These are phyloP conservation scores for Flaveria trinervia DNA, from an alignment of 129 eudicot species.

Conservation along the genomic window DNA sequence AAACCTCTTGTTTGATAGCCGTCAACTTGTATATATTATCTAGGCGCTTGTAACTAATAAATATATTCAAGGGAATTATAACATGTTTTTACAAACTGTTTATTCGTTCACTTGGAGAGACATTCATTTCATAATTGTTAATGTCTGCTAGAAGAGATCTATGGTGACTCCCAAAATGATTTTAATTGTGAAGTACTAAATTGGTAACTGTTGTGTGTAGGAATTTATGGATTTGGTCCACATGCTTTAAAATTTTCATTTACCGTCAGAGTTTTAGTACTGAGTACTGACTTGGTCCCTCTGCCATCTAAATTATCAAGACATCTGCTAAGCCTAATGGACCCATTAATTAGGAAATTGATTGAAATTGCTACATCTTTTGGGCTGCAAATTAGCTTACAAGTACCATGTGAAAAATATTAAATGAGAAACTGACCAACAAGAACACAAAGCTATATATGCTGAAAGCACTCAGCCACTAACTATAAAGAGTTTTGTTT, in stretches of 20 bases:
- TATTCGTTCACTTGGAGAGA: background rate
- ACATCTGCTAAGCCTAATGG: conserved; percentile 7
- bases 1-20: background rate
- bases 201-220: background rate
- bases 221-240: background rate
- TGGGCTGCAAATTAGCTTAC: background rate
- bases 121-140: background rate
- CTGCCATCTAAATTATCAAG: background rate
- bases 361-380: background rate
- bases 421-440: background rate
- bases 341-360: background rate
- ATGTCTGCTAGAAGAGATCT: background rate
- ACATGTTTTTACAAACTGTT: background rate
- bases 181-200: background rate
- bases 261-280: background rate
- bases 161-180: background rate
- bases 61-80: background rate
- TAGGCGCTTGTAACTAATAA: background rate
- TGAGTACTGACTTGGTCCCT: background rate
- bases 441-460: background rate
- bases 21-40: conserved; percentile 5
- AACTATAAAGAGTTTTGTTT: conserved; percentile 3
- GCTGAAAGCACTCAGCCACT: background rate
- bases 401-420: background rate
- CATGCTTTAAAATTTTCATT: background rate